A percentile compares a stretch with the other conserved stretches of the same genome.
These are phyloP conservation scores for Pachysandra terminalis DNA, from an alignment of 164 flowering plant species.

Conservation along the genomic window DNA sequence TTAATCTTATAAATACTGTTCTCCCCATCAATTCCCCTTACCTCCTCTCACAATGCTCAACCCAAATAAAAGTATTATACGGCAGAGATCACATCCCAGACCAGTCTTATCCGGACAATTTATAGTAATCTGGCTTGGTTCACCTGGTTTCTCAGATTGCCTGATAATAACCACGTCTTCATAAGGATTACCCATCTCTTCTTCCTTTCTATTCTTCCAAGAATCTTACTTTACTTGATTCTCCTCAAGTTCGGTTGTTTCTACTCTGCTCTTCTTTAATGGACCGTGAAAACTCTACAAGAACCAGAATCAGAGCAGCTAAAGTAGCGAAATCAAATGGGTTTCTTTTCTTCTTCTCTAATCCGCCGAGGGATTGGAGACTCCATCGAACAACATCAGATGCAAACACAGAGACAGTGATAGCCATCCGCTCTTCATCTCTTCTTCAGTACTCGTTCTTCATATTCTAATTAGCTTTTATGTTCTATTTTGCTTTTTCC, in stretches of 20 bases:
- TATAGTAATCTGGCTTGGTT: slow-evolving; percentile 51
- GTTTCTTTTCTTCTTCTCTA: neutral
- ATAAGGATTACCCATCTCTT: slow-evolving; percentile 45
- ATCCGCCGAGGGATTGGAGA: neutral
- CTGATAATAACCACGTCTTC: slow-evolving; percentile 60
- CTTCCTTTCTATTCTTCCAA: neutral
- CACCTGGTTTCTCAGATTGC: slow-evolving; percentile 52
- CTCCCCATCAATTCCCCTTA: slow-evolving; percentile 9
- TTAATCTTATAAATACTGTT: too few relatives aligned
- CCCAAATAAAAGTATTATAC: slow-evolving; percentile 59
- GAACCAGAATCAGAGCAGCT: neutral
- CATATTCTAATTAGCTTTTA: too few relatives aligned
- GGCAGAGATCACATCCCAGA: slow-evolving; percentile 66
- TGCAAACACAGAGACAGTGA: neutral
- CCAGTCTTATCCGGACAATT: slow-evolving; percentile 78
- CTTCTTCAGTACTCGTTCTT: neutral
- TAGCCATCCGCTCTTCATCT: neutral
- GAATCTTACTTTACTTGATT: too few relatives aligned
- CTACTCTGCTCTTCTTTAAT: neutral
- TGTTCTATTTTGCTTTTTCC: too few relatives aligned
- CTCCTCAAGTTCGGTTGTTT: neutral
- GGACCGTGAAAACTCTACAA: neutral
- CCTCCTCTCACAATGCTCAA: slow-evolving; percentile 59
- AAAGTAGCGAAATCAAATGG: neutral
- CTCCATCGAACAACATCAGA: neutral